Conservation (phyloP, 768 basidiomycete species). For the Tubosaeta brunneosetosa region DNA sequence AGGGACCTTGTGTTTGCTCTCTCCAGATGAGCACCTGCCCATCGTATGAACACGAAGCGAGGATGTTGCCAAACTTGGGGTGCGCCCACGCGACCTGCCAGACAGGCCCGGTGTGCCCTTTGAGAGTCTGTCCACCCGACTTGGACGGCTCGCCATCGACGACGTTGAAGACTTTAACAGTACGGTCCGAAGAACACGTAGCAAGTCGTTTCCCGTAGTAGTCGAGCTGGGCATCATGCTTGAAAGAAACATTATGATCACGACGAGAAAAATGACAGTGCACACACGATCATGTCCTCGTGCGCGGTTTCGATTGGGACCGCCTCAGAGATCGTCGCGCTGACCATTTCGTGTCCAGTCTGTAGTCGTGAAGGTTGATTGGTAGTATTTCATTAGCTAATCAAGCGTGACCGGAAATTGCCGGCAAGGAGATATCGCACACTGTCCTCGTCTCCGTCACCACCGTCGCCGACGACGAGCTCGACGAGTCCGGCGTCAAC, state of each 20-base stretch:
- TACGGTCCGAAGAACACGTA: conserved; percentile 94
- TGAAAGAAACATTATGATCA: not conserved
- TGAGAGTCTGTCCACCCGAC: conserved; percentile 66
- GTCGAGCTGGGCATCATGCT: conserved; percentile 98
- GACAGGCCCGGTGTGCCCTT: conserved; percentile 95
- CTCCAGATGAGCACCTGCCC: conserved; percentile 99
- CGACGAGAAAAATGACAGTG: not conserved
- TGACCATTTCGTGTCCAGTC: conserved; percentile 10
- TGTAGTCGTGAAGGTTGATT: too few species aligned
- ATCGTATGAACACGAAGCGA: conserved; percentile 98
- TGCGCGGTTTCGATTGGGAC: conserved; percentile 92
- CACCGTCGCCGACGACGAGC: conserved; percentile 9
- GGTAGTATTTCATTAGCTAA: conserved; percentile 1
- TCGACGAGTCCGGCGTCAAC: not conserved
- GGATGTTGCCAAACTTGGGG: conserved; percentile 93
- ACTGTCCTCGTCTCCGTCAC: not conserved
- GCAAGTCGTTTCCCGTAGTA: conserved; percentile 97
- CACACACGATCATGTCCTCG: conserved; percentile 91
- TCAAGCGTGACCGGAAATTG: not conserved
- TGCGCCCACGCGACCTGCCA: conserved; percentile 99
- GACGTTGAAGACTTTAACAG: conserved; percentile 92
- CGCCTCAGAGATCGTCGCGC: conserved; percentile 55
- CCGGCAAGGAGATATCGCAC: conserved; percentile 13
- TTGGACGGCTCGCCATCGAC: conserved; percentile 80
- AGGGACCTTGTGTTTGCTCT: conserved; percentile 58